phyloP scores from a whole-genome alignment of 306 rosid species.

The Prunus mongolica region DNA sequence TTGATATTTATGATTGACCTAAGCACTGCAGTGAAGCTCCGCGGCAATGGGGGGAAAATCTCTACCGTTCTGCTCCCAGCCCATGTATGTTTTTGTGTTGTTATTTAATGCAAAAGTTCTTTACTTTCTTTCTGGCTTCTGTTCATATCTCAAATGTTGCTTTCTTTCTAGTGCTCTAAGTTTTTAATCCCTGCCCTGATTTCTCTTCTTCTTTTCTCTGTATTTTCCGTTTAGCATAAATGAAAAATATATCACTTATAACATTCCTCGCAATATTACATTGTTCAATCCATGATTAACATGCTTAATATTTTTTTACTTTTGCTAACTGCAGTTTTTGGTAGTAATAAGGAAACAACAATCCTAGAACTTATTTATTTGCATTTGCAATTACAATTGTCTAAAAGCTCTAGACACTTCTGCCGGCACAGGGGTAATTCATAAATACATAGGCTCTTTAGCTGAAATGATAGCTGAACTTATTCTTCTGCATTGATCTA shows the following conservation, averaged over 20 bases:
- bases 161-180: not conserved
- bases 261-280: not conserved
- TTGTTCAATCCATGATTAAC: not conserved
- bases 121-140: not conserved
- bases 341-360: conserved; percentile 7
- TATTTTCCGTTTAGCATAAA: not conserved
- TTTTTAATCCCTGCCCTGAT: not conserved
- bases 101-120: not conserved
- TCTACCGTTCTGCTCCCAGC: not conserved
- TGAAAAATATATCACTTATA: not conserved
- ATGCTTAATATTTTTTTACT: not conserved
- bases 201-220: not conserved
- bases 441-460: conserved; percentile 12
- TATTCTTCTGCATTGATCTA: not conserved
- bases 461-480: not conserved
- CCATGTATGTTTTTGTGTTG: not conserved
- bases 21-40: not conserved
- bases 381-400: conserved; percentile 15
- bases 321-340: not conserved
- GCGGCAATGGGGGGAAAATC: not conserved
- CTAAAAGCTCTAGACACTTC: not conserved
- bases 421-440: conserved; percentile 12
- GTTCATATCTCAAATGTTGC: not conserved
- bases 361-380: conserved; percentile 19
- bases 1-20: not conserved